Percentiles rank a stretch among this genome's conserved stretches.
These are phyloP conservation scores for Leishmania arabica DNA, from an alignment of 208 protist genomes.

Conservation along the genomic window DNA sequence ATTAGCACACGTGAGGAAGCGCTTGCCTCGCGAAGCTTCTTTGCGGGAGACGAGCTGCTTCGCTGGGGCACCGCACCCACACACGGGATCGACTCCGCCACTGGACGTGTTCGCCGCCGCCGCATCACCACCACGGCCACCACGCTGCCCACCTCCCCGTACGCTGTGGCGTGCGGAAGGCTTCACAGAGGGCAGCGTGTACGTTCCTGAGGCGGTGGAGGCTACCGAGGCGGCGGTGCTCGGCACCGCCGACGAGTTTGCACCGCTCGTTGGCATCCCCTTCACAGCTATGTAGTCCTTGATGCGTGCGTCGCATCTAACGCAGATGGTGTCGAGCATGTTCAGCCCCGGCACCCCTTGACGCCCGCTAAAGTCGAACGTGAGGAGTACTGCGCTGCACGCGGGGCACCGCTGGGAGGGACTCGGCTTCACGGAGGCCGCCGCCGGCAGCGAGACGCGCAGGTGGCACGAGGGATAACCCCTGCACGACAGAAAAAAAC, in stretches of 20 bases:
- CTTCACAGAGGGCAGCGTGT: conserved; percentile 55
- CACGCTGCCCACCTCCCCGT: conserved; percentile 20
- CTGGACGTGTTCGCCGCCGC: background rate
- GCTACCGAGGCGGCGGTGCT: background rate
- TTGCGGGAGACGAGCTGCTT: conserved; percentile 80
- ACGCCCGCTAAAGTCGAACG: conserved; percentile 77
- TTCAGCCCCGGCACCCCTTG: conserved; percentile 71
- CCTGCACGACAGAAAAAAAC: conserved; percentile 63
- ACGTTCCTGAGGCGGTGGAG: conserved; percentile 15
- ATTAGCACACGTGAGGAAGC: conserved; percentile 76
- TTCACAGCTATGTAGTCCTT: conserved; percentile 81
- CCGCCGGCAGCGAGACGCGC: conserved; percentile 64
- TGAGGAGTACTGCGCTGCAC: conserved; percentile 68
- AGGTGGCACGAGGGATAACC: conserved; percentile 73
- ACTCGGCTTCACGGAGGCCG: conserved; percentile 44
- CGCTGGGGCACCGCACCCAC: conserved; percentile 62
- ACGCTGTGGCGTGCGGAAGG: conserved; percentile 6
- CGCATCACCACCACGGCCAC: conserved; percentile 16
- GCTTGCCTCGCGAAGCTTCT: conserved; percentile 61
- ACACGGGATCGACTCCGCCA: conserved; percentile 30
- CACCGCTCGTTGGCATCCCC: conserved; percentile 17
- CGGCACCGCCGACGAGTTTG: conserved; percentile 4
- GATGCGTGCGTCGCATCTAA: conserved; percentile 78
- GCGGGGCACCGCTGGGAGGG: conserved; percentile 50
- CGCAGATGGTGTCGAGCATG: conserved; percentile 65